These are phyloP conservation scores for Citrus hindsii DNA, from an alignment of 345 rosid species.

Conservation along the genomic window DNA sequence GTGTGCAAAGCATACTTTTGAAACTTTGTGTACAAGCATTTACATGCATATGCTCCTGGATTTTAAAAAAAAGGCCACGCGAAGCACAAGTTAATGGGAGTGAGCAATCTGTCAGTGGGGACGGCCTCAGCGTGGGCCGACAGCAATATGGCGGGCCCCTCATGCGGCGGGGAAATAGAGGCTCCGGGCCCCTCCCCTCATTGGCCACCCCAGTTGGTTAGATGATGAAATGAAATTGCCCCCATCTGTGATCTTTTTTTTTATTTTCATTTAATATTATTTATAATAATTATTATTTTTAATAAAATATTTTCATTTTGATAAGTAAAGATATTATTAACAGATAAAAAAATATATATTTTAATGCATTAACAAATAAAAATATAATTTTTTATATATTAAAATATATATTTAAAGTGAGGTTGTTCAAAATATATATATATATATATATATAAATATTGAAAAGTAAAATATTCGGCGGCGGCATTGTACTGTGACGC, in stretches of 20 bases:
- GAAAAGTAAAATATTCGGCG: conserved; percentile 39
- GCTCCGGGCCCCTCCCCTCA: conserved; percentile 5
- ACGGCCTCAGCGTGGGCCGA: conserved; percentile 47
- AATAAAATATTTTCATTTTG: too few species aligned
- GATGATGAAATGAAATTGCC: neutral
- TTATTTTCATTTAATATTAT: neutral
- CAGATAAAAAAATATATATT: too few species aligned
- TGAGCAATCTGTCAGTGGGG: conserved; percentile 17
- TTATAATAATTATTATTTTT: too few species aligned
- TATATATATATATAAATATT: too few species aligned
- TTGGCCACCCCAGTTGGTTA: neutral
- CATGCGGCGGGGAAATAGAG: conserved; percentile 37
- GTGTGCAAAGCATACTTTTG: neutral
- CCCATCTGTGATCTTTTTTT: neutral
- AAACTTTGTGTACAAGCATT: conserved; percentile 10
- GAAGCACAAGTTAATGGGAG: conserved; percentile 29
- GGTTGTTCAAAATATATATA: too few species aligned
- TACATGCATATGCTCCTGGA: neutral
- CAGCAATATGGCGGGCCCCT: conserved; percentile 29
- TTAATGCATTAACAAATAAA: too few species aligned
- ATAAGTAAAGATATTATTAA: too few species aligned
- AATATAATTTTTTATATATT: too few species aligned
- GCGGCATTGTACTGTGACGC: conserved; percentile 29
- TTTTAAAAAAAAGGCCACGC: conserved; percentile 20
- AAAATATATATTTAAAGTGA: too few species aligned